phyloP scores from a whole-genome alignment of 805 yeast genomes.

The Novakomyces olei region DNA sequence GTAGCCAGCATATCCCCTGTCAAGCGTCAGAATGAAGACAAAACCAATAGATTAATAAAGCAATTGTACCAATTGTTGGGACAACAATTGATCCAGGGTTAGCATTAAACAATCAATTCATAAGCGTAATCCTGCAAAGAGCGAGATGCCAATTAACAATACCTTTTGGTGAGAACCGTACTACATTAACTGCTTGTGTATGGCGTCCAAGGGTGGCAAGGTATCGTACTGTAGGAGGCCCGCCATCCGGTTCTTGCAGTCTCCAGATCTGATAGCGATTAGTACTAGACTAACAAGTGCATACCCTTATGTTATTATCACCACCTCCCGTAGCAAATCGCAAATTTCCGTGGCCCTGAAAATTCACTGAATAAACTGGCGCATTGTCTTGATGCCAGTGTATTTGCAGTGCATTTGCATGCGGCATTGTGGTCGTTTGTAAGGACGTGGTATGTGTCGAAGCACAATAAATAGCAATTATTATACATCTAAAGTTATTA shows the following conservation, averaged over 20 bases:
- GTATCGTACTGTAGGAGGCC: conserved; percentile 37
- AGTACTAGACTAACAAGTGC: conserved; percentile 11
- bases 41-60: no score
- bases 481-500: no score
- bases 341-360: conserved; percentile 15
- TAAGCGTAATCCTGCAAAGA: not conserved
- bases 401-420: conserved; percentile 7
- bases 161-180: conserved; percentile 56
- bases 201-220: conserved; percentile 67
- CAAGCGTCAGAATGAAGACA: no score
- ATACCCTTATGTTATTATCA: conserved; percentile 62
- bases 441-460: no score
- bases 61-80: no score
- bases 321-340: conserved; percentile 85
- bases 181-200: conserved; percentile 85
- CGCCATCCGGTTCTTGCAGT: conserved; percentile 12
- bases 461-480: no score
- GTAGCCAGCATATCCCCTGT: conserved; percentile 41
- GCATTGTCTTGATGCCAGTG: conserved; percentile 21
- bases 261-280: conserved; percentile 1
- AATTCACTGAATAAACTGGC: conserved; percentile 20
- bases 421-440: no score
- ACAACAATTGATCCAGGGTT: no score
- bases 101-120: no score
- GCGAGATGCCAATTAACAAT: not conserved